These are phyloP conservation scores for Scedosporium apiospermum DNA, from an alignment of 2,329 filamentous ascomycete genomes.

Conservation along the genomic window DNA sequence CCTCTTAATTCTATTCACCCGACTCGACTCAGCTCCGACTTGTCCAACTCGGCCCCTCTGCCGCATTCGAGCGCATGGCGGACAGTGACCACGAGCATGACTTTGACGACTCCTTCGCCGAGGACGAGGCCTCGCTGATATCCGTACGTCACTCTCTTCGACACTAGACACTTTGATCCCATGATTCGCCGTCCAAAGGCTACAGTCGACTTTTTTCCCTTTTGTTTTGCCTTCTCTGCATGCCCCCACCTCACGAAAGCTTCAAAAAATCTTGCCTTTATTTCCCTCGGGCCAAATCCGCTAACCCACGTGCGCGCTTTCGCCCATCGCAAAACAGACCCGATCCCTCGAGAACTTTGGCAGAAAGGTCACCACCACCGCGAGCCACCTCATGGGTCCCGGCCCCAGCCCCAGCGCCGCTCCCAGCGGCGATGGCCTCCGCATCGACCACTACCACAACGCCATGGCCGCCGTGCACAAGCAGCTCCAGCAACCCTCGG, in stretches of 20 bases:
- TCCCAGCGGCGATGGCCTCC: constrained; percentile 30
- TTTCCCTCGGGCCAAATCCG: neutral
- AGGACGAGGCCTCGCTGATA: constrained; percentile 12
- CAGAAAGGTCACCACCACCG: constrained; percentile 89
- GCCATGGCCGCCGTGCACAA: constrained; percentile 86
- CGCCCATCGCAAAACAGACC: constrained; percentile 41
- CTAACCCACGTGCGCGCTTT: neutral
- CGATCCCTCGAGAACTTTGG: constrained; percentile 87
- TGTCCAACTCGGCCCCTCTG: neutral
- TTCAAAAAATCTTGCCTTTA: no score
- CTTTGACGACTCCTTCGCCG: constrained; percentile 6
- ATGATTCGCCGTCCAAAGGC: neutral
- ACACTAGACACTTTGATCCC: neutral
- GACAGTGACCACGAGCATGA: constrained; percentile 3
- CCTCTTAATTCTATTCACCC: no score
- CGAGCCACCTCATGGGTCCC: constrained; percentile 76
- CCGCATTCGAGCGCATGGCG: constrained; percentile 4
- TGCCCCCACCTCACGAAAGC: neutral
- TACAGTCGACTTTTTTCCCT: neutral
- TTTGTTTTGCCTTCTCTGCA: neutral
- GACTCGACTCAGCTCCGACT: neutral
- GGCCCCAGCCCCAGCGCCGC: constrained; percentile 20
- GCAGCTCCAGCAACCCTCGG: constrained; percentile 70
- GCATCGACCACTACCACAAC: constrained; percentile 59
- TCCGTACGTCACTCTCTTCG: constrained; percentile 8